Evolutionary conservation across 176 grass and related monocot genomes (phyloP).

Genomic region (Carex kokanica): DNA sequence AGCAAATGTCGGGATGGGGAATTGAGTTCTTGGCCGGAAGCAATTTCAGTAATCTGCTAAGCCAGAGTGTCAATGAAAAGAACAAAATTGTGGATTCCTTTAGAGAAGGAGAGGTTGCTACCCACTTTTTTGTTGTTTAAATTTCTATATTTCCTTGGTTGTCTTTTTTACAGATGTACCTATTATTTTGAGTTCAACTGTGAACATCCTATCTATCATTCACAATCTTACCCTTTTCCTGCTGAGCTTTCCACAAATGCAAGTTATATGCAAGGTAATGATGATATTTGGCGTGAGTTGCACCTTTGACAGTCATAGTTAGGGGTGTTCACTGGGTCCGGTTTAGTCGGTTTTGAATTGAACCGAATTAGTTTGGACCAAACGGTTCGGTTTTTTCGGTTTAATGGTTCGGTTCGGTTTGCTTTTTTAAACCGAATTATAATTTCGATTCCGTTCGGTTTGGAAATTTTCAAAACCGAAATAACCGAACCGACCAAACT

Average conservation of each 20-base stretch:
- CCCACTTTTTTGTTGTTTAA: neutral
- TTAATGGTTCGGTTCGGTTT: too few species aligned
- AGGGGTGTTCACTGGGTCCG: too few species aligned
- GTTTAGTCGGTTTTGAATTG: too few species aligned
- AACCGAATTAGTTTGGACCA: too few species aligned
- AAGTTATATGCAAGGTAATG: neutral
- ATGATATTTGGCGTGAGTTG: neutral
- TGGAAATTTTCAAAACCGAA: too few species aligned
- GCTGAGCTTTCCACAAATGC: neutral
- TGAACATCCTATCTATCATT: neutral
- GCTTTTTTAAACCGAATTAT: too few species aligned
- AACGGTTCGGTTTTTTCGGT: too few species aligned
- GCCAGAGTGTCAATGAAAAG: slow-evolving; percentile 46
- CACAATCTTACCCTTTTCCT: neutral
- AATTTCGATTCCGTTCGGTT: too few species aligned
- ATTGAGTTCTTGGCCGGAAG: slow-evolving; percentile 46
- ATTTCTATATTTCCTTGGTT: neutral
- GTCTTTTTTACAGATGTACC: neutral
- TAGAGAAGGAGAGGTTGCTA: slow-evolving; percentile 50
- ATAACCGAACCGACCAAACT: too few species aligned
- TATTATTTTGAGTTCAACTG: neutral
- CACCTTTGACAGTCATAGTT: too few species aligned
- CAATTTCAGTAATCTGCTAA: slow-evolving; percentile 21
- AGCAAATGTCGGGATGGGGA: slow-evolving; percentile 47
- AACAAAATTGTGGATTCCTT: slow-evolving; percentile 62